Base-by-base conservation (phyloP, 2,329 filamentous ascomycete genomes). In the Talaromyces marneffei region DNA sequence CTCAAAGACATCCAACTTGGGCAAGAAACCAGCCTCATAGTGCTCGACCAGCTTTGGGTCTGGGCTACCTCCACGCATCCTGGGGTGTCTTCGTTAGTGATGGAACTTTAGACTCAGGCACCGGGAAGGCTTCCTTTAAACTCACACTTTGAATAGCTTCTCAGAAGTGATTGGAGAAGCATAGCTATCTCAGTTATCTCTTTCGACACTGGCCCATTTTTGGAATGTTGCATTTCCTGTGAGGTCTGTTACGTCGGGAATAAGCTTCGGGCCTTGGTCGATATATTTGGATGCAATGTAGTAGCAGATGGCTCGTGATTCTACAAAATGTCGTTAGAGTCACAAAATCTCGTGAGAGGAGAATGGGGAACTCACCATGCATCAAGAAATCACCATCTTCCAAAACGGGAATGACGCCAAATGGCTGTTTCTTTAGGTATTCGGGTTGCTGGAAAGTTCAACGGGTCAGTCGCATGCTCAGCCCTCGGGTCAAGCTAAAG, bases 341-440 rank as follows among this genome's bases (percentile, higher is more conserved):
- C 14, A 1, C 4, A n/a, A 8, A 8, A 10, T 20, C 4, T 20
- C 5, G 7, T 2, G 7, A 20, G 18, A 33, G 10, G 29, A n/a
- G 29, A 7, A 6, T 2, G 33, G 8, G 14, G 12, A 31, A 18
- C n/a, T 18, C 14, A 52, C 48, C 48, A 35, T 52, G 48, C 10
- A 52, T 2, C 29, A 27, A 31, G 14, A 58, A 58, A 1, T 70
- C 72, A 44, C 71, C 70, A 53, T 75, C 74, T 3, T 73, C 68
- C 2, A 75, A 61, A n/a, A 70, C 67, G 10, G 74, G 74, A 0
- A 75, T 64, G 62, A 72, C 74, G 1, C 74, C 74, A 40, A 75
- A 75, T 0, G 73, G 74, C 16, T 75, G 70, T 18, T 69, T 64
- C 14, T 67, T 64, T 4, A 70, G 39, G 56, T 69, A 70, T 10